Evolutionary conservation across 2,329 filamentous ascomycete species (phyloP).

Genomic region (Colletotrichum sp.): DNA sequence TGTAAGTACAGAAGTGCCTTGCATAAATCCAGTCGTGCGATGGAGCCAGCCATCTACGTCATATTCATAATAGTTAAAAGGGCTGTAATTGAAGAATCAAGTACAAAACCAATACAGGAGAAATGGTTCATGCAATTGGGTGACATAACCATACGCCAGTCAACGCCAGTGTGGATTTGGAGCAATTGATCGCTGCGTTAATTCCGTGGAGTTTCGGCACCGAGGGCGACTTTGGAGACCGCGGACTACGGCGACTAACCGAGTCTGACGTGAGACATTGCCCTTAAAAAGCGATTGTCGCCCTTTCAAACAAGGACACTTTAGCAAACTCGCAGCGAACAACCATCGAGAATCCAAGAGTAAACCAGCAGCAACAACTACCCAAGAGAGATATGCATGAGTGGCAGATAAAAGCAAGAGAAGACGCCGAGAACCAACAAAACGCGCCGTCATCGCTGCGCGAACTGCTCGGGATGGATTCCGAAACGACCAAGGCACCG

Average conservation of each 20-base stretch:
- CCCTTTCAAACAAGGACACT: background rate
- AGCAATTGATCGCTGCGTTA: background rate
- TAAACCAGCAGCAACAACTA: background rate
- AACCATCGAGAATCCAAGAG: background rate
- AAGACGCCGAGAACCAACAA: background rate
- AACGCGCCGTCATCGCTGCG: background rate
- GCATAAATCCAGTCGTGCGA: background rate
- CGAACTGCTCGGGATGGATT: background rate
- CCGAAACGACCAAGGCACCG: background rate
- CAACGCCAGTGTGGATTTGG: background rate
- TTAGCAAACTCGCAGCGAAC: background rate
- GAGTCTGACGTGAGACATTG: background rate
- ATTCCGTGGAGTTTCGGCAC: background rate
- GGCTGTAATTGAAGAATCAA: background rate
- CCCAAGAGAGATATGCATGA: background rate
- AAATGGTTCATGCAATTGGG: background rate
- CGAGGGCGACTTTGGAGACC: background rate
- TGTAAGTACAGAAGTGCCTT: background rate
- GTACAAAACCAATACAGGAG: fast-evolving
- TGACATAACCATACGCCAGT: background rate
- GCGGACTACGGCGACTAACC: background rate
- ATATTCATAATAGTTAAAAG: background rate
- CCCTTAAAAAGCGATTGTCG: background rate
- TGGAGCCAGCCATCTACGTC: background rate
- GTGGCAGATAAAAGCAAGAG: background rate